A percentile compares a stretch with the other conserved stretches of the same genome.
These are phyloP conservation scores for Jatropha podagrica DNA, from an alignment of 441 rosid species.

Conservation along the genomic window DNA sequence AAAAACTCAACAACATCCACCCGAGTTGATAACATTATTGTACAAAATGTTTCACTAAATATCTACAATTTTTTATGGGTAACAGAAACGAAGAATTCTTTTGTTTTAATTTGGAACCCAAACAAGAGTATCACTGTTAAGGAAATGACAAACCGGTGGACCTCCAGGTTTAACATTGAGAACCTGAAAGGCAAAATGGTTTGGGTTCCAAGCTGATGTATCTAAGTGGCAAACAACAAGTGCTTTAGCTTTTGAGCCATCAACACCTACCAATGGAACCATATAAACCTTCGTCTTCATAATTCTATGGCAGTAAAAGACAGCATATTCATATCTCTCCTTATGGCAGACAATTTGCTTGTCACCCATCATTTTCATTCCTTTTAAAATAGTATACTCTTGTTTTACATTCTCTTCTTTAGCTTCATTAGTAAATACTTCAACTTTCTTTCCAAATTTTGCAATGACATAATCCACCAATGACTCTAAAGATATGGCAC, in stretches of 20 bases:
- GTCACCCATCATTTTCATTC: background rate
- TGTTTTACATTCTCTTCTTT: slow-evolving; percentile 2
- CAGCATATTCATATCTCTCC: slow-evolving; percentile 6
- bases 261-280: background rate
- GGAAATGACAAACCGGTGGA: background rate
- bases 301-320: slow-evolving; percentile 6
- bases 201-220: background rate
- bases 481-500: slow-evolving; percentile 16
- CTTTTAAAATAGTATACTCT: background rate
- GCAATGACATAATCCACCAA: background rate
- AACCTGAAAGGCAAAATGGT: background rate
- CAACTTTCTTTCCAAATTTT: background rate
- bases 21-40: no score
- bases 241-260: slow-evolving; percentile 5
- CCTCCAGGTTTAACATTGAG: slow-evolving; percentile 9
- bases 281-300: background rate
- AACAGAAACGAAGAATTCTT: no score
- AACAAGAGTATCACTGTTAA: background rate
- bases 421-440: background rate
- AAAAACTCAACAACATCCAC: no score
- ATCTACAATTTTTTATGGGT: no score
- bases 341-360: slow-evolving; percentile 12
- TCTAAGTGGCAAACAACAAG: slow-evolving; percentile 6
- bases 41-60: no score
- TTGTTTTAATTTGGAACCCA: background rate